phyloP scores from a whole-genome alignment of 176 grass and related monocot species.

The barley (Hordeum vulgare) region DNA sequence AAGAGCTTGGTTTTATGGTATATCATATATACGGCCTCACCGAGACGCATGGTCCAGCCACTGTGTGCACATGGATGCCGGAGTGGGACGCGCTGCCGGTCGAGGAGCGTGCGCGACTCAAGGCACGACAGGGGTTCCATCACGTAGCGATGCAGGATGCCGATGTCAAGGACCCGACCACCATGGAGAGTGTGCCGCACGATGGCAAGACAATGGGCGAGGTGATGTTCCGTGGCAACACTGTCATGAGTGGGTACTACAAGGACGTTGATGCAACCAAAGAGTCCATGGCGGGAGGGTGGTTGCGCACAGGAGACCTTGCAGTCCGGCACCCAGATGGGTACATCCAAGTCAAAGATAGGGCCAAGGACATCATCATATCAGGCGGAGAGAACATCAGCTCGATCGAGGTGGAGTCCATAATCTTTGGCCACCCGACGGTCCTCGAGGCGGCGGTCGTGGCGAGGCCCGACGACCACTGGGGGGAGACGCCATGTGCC shows the following conservation, averaged over 20 bases:
- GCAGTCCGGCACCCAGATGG: slow-evolving; percentile 37
- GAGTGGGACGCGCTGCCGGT: slow-evolving; percentile 49
- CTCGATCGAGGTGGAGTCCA: slow-evolving; percentile 48
- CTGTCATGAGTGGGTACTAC: slow-evolving; percentile 52
- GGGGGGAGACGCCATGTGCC: slow-evolving; percentile 42
- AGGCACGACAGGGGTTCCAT: slow-evolving; percentile 42
- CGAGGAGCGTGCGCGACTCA: slow-evolving; percentile 20
- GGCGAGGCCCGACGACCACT: slow-evolving; percentile 24
- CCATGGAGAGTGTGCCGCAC: slow-evolving; percentile 34
- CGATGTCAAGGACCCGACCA: slow-evolving; percentile 34
- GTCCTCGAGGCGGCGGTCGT: slow-evolving; percentile 48
- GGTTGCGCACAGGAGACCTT: slow-evolving; percentile 48
- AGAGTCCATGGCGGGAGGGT: slow-evolving; percentile 38
- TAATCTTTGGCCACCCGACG: slow-evolving; percentile 38
- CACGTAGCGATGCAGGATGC: slow-evolving; percentile 28
- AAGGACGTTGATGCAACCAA: slow-evolving; percentile 26
- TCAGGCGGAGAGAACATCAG: slow-evolving; percentile 47
- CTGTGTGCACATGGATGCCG: slow-evolving; percentile 39
- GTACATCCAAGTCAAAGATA: slow-evolving; percentile 55
- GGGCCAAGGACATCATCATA: slow-evolving; percentile 51
- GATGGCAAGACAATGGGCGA: slow-evolving; percentile 40
- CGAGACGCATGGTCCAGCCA: slow-evolving; percentile 37
- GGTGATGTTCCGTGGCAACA: slow-evolving; percentile 56
- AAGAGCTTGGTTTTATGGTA: slow-evolving; percentile 43
- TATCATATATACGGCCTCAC: slow-evolving; percentile 45